These are phyloP conservation scores for Cercospora sojina DNA, from an alignment of 2,329 filamentous ascomycete species.

Conservation along the genomic window DNA sequence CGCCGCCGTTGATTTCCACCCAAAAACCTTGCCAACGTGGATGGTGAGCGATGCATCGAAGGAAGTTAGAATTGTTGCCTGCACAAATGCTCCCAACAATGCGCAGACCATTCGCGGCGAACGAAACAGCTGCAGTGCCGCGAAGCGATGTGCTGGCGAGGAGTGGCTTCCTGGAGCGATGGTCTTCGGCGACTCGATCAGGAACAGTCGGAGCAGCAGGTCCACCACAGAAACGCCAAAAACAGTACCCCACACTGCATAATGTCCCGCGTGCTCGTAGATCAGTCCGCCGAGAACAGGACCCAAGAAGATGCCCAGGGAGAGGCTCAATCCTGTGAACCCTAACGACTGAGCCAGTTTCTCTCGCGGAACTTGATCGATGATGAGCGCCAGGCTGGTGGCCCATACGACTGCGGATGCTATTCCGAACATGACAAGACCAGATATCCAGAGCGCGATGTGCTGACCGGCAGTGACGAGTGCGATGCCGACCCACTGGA, in stretches of 20 bases:
- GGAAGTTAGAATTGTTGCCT: slow-evolving; percentile 11
- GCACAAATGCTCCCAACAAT: slow-evolving; percentile 3
- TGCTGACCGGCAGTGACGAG: slow-evolving; percentile 1
- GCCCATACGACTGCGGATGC: slow-evolving; percentile 10
- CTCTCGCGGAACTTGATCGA: slow-evolving; percentile 4
- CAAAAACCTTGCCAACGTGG: slow-evolving; percentile 1
- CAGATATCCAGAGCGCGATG: slow-evolving; percentile 10
- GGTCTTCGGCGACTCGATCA: slow-evolving; percentile 2
- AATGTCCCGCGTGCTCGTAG: slow-evolving; percentile 11
- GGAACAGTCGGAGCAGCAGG: not conserved
- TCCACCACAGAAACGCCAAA: slow-evolving; percentile 9
- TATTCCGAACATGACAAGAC: slow-evolving; percentile 7
- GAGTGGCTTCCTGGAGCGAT: not conserved
- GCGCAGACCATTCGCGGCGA: slow-evolving; percentile 6
- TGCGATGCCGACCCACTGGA: slow-evolving; percentile 11
- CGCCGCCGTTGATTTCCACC: slow-evolving; percentile 4
- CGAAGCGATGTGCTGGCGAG: not conserved
- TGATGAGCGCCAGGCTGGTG: slow-evolving; percentile 10
- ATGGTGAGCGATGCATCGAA: slow-evolving; percentile 14
- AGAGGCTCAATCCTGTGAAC: not conserved
- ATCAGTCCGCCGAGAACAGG: slow-evolving; percentile 8
- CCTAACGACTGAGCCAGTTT: slow-evolving; percentile 5
- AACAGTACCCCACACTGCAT: slow-evolving; percentile 10
- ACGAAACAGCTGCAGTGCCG: not conserved
- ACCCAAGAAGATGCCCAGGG: not conserved